phyloP scores from a whole-genome alignment of 805 yeast genomes.

The Scheffersomyces lignosus region DNA sequence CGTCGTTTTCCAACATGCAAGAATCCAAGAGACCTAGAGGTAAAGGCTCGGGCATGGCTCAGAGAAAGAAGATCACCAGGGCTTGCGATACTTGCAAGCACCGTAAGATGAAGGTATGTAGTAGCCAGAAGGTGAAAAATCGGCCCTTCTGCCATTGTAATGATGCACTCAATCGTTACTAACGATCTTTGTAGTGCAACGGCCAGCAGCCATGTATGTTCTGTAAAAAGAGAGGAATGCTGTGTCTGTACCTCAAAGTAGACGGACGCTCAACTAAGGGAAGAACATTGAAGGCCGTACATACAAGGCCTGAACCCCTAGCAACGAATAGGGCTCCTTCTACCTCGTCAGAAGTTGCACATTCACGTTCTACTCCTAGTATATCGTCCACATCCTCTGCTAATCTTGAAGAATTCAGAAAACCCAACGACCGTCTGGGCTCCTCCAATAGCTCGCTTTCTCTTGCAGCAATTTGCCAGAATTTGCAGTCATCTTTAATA shows the following conservation, averaged over 20 bases:
- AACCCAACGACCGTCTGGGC: neutral
- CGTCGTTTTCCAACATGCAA: too few relatives aligned
- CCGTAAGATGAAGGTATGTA: constrained; percentile 23
- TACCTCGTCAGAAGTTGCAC: too few relatives aligned
- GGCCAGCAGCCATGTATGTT: constrained; percentile 38
- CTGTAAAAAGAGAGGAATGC: constrained; percentile 27
- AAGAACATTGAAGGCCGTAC: constrained; percentile 5
- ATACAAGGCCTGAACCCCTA: too few relatives aligned
- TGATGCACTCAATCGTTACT: too few relatives aligned
- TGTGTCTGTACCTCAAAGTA: constrained; percentile 28
- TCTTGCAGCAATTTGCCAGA: too few relatives aligned
- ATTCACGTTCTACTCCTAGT: constrained; percentile 7
- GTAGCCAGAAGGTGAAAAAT: neutral
- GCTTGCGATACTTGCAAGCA: constrained; percentile 50
- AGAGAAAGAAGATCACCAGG: constrained; percentile 43
- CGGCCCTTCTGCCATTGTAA: too few relatives aligned
- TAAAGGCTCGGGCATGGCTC: too few relatives aligned
- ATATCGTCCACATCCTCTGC: neutral
- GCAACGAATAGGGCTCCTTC: too few relatives aligned
- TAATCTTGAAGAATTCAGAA: neutral
- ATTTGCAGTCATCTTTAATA: too few relatives aligned
- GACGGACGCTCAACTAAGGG: constrained; percentile 20
- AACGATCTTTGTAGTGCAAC: too few relatives aligned
- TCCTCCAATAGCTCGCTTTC: neutral
- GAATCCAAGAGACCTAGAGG: too few relatives aligned